Conservation (phyloP, 2,329 filamentous ascomycete genomes). For the Exutisphaerella laricina region DNA sequence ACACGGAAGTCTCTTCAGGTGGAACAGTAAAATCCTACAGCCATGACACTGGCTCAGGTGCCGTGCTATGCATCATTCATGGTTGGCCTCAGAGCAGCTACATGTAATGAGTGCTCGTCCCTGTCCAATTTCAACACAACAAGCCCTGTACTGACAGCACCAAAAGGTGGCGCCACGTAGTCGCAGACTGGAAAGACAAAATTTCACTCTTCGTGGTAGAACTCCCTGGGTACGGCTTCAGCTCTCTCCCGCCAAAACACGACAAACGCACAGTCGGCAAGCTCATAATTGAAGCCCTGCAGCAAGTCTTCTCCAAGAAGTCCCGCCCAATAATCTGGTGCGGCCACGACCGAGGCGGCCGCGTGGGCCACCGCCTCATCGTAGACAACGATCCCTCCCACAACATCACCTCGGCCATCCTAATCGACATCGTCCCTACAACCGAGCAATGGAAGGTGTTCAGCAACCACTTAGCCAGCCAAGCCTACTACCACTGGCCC, state of each 20-base stretch:
- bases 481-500: slow-evolving; percentile 47
- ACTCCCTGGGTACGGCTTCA: slow-evolving; percentile 46
- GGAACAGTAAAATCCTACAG: slow-evolving; percentile 32
- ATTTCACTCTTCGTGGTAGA: slow-evolving; percentile 45
- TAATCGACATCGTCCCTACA: slow-evolving; percentile 49
- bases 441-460: slow-evolving; percentile 43
- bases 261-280: slow-evolving; percentile 40
- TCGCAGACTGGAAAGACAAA: slow-evolving; percentile 36
- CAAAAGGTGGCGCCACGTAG: slow-evolving; percentile 33
- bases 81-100: slow-evolving; percentile 44
- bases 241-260: slow-evolving; percentile 31
- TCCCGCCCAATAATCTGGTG: slow-evolving; percentile 40
- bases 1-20: slow-evolving; percentile 26
- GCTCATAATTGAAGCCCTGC: slow-evolving; percentile 40
- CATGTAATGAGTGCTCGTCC: slow-evolving; percentile 25
- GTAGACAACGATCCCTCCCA: slow-evolving; percentile 37
- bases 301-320: slow-evolving; percentile 29
- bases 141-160: too few relatives aligned
- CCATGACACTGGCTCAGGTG: slow-evolving; percentile 30
- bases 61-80: slow-evolving; percentile 43
- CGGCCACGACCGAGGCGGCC: slow-evolving; percentile 48
- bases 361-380: slow-evolving; percentile 46
- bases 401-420: slow-evolving; percentile 37
- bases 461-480: slow-evolving; percentile 33
- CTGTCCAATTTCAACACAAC: too few relatives aligned